Conservation (phyloP, 148 eudicot species). For the Vaccinium corymbosum region DNA sequence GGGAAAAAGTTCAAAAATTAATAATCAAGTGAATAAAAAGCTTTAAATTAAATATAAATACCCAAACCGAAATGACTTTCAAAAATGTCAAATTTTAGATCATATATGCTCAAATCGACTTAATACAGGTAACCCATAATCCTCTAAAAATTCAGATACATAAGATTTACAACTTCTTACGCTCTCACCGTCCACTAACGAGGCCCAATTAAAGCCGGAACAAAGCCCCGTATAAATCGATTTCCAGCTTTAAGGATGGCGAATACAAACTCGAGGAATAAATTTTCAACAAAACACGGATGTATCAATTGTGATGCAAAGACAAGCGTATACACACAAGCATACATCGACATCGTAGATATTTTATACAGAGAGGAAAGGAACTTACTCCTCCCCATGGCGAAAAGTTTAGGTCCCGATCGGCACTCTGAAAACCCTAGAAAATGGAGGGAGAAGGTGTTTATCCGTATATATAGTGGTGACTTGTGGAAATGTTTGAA, state of each 20-base stretch:
- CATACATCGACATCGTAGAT: neutral
- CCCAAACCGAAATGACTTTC: neutral
- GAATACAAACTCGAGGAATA: neutral
- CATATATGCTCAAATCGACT: neutral
- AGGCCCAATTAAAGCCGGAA: neutral
- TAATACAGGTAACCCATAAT: neutral
- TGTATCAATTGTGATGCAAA: neutral
- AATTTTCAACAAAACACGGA: neutral
- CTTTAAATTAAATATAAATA: neutral
- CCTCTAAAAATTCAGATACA: neutral
- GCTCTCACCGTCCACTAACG: neutral
- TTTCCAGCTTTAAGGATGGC: neutral
- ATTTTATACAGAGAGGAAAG: neutral
- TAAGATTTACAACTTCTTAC: neutral
- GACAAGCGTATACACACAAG: neutral
- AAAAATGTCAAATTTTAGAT: neutral
- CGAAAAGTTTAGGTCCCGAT: neutral
- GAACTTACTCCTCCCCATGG: slow-evolving; percentile 19
- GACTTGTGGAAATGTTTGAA: neutral
- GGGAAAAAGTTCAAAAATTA: neutral
- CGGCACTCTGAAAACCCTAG: slow-evolving; percentile 11
- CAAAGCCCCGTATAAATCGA: neutral
- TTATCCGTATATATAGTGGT: neutral
- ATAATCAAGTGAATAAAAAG: neutral
- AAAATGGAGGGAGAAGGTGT: neutral